These are phyloP conservation scores for Sporothrix brasiliensis DNA, from an alignment of 2,329 filamentous ascomycete genomes.

Conservation along the genomic window DNA sequence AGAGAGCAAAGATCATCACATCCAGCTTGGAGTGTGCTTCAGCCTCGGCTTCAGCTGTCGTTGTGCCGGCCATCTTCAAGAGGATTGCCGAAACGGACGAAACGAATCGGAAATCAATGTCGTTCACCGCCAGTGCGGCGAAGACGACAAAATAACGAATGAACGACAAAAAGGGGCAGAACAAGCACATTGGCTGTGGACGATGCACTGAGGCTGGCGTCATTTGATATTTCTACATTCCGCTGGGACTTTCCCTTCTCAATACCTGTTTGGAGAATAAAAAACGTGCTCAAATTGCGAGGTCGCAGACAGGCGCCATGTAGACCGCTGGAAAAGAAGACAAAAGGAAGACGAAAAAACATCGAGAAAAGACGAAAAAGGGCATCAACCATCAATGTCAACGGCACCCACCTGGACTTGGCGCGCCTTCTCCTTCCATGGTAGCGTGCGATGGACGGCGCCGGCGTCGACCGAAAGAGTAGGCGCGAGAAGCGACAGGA, in stretches of 20 bases:
- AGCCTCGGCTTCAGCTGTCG: not conserved
- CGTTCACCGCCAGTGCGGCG: too few species aligned
- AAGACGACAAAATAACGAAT: not conserved
- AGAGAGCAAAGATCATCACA: conserved; percentile 1
- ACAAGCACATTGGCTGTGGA: not conserved
- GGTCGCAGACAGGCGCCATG: not conserved
- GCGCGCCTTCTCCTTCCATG: conserved; percentile 11
- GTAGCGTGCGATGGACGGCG: conserved; percentile 11
- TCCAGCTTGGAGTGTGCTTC: conserved; percentile 2
- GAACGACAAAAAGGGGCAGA: not conserved
- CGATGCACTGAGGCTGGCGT: not conserved
- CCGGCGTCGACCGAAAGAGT: conserved; percentile 14
- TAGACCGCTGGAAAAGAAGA: not conserved
- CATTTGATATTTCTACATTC: conserved; percentile 13
- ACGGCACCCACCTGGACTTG: not conserved
- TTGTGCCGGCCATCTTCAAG: not conserved
- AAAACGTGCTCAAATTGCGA: not conserved
- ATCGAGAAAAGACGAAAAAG: not conserved
- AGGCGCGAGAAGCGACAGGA: conserved; percentile 1
- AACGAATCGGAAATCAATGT: not conserved
- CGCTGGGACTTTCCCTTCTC: not conserved
- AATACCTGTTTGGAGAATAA: not conserved
- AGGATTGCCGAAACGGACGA: not conserved
- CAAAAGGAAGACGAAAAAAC: not conserved
- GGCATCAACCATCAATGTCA: not conserved